phyloP scores from a whole-genome alignment of 2,329 filamentous ascomycete genomes.

The Colletotrichum phormii region DNA sequence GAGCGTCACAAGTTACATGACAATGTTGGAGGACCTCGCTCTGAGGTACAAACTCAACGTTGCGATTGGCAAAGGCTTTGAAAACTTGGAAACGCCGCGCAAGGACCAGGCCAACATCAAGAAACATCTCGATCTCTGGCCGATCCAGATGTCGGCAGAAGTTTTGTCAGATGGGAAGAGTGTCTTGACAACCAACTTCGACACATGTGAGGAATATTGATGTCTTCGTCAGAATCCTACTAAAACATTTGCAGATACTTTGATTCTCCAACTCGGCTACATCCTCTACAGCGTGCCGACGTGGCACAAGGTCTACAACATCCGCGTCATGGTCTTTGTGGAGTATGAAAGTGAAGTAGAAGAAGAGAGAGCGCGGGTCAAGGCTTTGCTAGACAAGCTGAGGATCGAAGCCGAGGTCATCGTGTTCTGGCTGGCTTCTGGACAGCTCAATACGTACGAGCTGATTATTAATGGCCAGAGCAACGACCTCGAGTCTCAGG shows the following conservation, averaged over 20 bases:
- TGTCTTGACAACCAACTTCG: conserved; percentile 88
- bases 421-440: conserved; percentile 85
- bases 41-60: conserved; percentile 85
- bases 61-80: conserved; percentile 85
- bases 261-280: conserved; percentile 89
- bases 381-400: conserved; percentile 80
- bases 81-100: conserved; percentile 78
- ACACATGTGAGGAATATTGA: conserved; percentile 74
- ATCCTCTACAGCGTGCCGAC: conserved; percentile 84
- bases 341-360: conserved; percentile 88
- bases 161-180: conserved; percentile 74
- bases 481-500: conserved; percentile 56
- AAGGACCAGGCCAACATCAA: conserved; percentile 70
- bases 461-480: conserved; percentile 79
- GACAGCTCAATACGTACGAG: conserved; percentile 78
- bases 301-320: conserved; percentile 79
- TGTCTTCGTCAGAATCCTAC: neutral
- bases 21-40: conserved; percentile 84
- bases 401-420: conserved; percentile 83
- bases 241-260: conserved; percentile 61
- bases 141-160: conserved; percentile 92
- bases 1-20: conserved; percentile 80
- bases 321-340: conserved; percentile 88
- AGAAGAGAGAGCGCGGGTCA: conserved; percentile 79
- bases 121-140: conserved; percentile 89